These are phyloP conservation scores for Cyclospora cayetanensis DNA, from an alignment of 169 alveolate species.

Conservation along the genomic window DNA sequence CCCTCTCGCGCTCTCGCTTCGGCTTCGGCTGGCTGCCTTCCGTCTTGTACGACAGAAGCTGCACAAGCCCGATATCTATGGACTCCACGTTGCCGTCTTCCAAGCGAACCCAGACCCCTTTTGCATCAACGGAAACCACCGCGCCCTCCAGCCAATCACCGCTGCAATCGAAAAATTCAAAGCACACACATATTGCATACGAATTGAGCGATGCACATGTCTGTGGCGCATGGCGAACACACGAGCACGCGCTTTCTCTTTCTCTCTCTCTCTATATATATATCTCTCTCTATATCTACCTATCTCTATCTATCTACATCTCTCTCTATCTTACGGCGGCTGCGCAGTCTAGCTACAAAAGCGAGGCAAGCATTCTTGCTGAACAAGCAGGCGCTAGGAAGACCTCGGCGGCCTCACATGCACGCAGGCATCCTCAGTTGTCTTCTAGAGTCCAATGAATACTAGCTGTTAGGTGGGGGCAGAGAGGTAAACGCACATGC, in stretches of 20 bases:
- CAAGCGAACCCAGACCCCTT: conserved; percentile 23
- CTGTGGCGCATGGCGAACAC: background rate
- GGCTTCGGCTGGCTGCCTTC: background rate
- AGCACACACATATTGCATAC: background rate
- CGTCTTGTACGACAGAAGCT: background rate
- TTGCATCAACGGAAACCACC: background rate
- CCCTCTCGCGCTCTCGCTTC: background rate
- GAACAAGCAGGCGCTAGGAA: too few species aligned
- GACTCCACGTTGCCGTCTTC: conserved; percentile 63
- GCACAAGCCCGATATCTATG: conserved; percentile 60
- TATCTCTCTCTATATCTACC: background rate
- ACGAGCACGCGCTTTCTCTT: background rate
- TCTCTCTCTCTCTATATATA: background rate
- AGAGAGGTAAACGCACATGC: background rate
- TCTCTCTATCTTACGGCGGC: background rate
- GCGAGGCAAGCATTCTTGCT: too few species aligned
- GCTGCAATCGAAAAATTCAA: conserved; percentile 35
- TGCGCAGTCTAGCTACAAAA: background rate
- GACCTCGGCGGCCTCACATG: too few species aligned
- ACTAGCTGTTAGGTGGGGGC: background rate
- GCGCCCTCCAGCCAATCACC: conserved; percentile 71
- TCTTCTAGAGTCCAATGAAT: background rate
- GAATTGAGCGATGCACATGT: background rate
- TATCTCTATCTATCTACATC: background rate
- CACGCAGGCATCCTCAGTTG: background rate